A percentile compares a stretch with the other conserved stretches of the same genome.
Evolutionary conservation across 2,329 filamentous ascomycete genomes (phyloP).

Genomic region (Microcyclospora tardicrescens): DNA sequence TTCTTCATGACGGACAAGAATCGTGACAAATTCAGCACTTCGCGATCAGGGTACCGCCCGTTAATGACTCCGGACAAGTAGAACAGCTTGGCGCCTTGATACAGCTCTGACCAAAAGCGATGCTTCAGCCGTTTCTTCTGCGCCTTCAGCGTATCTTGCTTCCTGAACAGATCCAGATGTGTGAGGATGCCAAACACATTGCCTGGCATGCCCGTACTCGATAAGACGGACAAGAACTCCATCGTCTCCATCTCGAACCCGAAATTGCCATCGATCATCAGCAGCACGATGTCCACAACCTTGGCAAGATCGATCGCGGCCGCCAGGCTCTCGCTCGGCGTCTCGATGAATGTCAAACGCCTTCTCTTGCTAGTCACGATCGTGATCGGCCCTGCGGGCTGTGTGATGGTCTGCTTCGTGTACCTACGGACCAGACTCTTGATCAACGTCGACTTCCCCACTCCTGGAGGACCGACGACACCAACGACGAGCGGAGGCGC

Average conservation of each 20-base stretch:
- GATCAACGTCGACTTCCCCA: conserved; percentile 86
- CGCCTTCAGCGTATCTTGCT: conserved; percentile 79
- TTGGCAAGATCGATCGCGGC: conserved; percentile 96
- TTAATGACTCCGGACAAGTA: conserved; percentile 95
- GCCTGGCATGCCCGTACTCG: conserved; percentile 92
- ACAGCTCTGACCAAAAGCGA: conserved; percentile 90
- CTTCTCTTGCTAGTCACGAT: conserved; percentile 94
- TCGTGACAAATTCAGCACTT: conserved; percentile 86
- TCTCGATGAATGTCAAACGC: conserved; percentile 89
- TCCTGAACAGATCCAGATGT: conserved; percentile 88
- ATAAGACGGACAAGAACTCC: conserved; percentile 92
- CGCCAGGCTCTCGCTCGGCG: conserved; percentile 82
- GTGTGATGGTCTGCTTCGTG: conserved; percentile 84
- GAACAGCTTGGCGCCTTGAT: conserved; percentile 93
- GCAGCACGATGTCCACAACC: conserved; percentile 87
- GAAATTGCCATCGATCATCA: conserved; percentile 98
- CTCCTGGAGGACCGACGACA: conserved; percentile 88
- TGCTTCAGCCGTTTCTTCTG: conserved; percentile 96
- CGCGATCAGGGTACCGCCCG: conserved; percentile 88
- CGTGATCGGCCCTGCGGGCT: conserved; percentile 83
- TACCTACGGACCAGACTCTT: conserved; percentile 91
- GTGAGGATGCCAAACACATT: conserved; percentile 97
- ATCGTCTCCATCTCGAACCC: conserved; percentile 99
- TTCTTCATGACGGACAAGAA: conserved; percentile 99
- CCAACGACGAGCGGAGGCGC: conserved; percentile 84